phyloP scores from a whole-genome alignment of 805 yeast species.

The Jamesozyma gamospora region DNA sequence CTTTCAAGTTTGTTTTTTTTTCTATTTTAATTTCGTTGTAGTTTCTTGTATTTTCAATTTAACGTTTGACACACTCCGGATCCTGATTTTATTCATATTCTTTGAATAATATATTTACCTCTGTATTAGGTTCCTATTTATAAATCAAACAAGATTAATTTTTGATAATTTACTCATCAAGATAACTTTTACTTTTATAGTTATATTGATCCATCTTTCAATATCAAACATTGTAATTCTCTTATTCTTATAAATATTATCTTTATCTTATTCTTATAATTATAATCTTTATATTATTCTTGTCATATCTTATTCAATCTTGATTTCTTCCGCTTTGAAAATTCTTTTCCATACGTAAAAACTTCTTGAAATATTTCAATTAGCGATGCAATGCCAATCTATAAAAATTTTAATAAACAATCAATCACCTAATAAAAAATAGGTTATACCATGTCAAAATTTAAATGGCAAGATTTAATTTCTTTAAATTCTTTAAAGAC shows the following conservation, averaged over 20 bases:
- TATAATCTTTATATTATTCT: too few relatives aligned
- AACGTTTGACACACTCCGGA: conserved; percentile 15
- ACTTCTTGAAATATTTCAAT: too few relatives aligned
- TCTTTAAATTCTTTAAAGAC: conserved; percentile 37
- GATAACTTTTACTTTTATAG: conserved; percentile 34
- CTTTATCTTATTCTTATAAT: too few relatives aligned
- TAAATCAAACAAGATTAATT: conserved; percentile 64
- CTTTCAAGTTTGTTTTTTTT: background rate
- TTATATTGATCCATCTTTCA: conserved; percentile 55
- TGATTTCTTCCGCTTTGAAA: too few relatives aligned
- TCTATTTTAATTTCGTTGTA: too few relatives aligned
- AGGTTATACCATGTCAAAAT: conserved; percentile 33
- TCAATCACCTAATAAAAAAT: too few relatives aligned
- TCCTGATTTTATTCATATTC: conserved; percentile 6
- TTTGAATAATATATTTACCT: background rate
- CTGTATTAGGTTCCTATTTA: conserved; percentile 51
- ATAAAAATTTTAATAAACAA: too few relatives aligned
- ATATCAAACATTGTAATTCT: conserved; percentile 27
- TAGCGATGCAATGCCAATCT: too few relatives aligned
- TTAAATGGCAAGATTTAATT: conserved; percentile 39
- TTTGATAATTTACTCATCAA: conserved; percentile 69
- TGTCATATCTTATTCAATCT: too few relatives aligned
- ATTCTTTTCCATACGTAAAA: too few relatives aligned
- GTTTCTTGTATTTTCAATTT: background rate
- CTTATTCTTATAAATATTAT: conserved; percentile 1